These are phyloP conservation scores for Starmerella gropengiesseri DNA, from an alignment of 805 yeast species.

Conservation along the genomic window DNA sequence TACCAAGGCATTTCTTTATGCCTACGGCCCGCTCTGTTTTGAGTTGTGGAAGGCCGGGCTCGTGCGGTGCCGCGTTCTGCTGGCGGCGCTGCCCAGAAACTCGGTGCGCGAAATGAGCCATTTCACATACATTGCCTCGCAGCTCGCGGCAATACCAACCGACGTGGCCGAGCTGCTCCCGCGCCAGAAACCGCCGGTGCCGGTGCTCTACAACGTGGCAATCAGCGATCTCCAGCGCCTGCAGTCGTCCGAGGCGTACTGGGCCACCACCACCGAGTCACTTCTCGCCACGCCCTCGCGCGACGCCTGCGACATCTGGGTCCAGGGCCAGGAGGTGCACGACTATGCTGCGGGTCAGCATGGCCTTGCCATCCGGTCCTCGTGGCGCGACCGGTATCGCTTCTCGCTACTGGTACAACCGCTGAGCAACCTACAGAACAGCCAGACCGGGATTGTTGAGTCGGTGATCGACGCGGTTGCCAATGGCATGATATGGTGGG, in stretches of 20 bases:
- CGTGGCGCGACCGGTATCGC: constrained; percentile 25
- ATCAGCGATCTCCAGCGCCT: constrained; percentile 44
- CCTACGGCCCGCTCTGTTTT: constrained; percentile 56
- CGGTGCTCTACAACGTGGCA: constrained; percentile 45
- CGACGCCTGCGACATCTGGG: constrained; percentile 22
- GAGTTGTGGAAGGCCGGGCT: constrained; percentile 53
- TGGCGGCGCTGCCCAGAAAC: constrained; percentile 25
- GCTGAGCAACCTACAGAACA: constrained; percentile 10
- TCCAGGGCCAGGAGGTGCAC: constrained; percentile 10
- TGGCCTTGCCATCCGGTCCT: constrained; percentile 14
- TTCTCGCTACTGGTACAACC: constrained; percentile 21
- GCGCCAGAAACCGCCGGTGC: constrained; percentile 18
- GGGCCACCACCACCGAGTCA: constrained; percentile 59
- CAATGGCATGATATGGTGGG: constrained; percentile 71
- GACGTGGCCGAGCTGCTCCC: constrained; percentile 36
- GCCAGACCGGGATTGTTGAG: constrained; percentile 15
- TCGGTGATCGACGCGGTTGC: constrained; percentile 18
- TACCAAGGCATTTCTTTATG: constrained; percentile 35
- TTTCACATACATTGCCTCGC: constrained; percentile 46
- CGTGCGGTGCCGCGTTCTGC: constrained; percentile 44
- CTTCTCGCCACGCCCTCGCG: constrained; percentile 35
- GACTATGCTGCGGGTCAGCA: constrained; percentile 7
- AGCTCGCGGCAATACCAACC: constrained; percentile 53
- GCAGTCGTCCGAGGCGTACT: constrained; percentile 31
- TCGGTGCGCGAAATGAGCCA: constrained; percentile 27